Evolutionary conservation across 2,329 filamentous ascomycete genomes (phyloP).

Genomic region (Macrophomina tecta): DNA sequence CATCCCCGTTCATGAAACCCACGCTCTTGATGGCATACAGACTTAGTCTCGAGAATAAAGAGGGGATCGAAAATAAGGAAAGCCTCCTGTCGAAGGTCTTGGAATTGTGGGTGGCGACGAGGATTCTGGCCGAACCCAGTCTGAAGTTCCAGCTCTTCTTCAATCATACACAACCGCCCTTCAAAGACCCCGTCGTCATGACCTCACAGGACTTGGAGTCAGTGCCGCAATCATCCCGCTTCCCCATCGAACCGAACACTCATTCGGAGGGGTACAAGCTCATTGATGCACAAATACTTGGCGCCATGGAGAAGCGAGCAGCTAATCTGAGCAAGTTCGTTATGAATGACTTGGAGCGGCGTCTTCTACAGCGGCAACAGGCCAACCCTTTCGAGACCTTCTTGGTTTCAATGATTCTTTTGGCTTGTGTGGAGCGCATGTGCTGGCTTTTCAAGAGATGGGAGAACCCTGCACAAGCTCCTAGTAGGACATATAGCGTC

Average conservation of each 20-base stretch:
- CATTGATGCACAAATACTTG: slow-evolving; percentile 61
- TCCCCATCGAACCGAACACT: slow-evolving; percentile 31
- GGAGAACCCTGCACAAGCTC: slow-evolving; percentile 44
- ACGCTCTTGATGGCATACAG: slow-evolving; percentile 50
- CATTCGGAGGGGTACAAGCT: slow-evolving; percentile 55
- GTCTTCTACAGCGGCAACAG: slow-evolving; percentile 64
- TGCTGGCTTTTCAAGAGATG: slow-evolving; percentile 63
- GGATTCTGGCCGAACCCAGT: slow-evolving; percentile 58
- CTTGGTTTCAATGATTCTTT: slow-evolving; percentile 62
- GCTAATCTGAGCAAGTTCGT: slow-evolving; percentile 59
- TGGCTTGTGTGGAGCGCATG: slow-evolving; percentile 66
- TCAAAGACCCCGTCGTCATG: slow-evolving; percentile 38
- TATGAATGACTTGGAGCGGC: slow-evolving; percentile 65
- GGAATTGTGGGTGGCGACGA: slow-evolving; percentile 63
- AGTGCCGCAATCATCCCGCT: slow-evolving; percentile 11
- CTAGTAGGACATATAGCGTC: slow-evolving; percentile 32
- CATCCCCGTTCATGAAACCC: slow-evolving; percentile 57
- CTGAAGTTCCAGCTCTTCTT: slow-evolving; percentile 57
- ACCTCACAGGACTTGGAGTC: slow-evolving; percentile 29
- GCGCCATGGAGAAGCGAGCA: slow-evolving; percentile 62
- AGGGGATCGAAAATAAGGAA: slow-evolving; percentile 39
- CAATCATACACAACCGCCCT: slow-evolving; percentile 48
- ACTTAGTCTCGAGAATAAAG: slow-evolving; percentile 40
- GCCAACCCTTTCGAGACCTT: slow-evolving; percentile 65
- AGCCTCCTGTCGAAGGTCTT: slow-evolving; percentile 57